Evolutionary conservation across 805 yeast species (phyloP).

Genomic region (Pichia occidentalis): DNA sequence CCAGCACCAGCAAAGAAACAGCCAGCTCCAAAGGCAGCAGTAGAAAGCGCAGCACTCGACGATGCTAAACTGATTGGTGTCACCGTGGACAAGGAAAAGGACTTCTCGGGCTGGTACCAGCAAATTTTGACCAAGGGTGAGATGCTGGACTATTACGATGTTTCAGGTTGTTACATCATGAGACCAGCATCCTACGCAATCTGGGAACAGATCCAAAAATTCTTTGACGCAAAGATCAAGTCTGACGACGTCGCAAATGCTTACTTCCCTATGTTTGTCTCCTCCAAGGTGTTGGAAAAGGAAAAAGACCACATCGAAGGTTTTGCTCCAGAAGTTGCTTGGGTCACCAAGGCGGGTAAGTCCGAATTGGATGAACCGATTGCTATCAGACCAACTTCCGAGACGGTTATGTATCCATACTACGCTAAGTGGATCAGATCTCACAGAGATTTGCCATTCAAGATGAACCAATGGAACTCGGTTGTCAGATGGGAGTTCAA

Average conservation of each 20-base stretch:
- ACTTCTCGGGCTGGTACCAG: slow-evolving; percentile 96
- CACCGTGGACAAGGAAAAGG: slow-evolving; percentile 86
- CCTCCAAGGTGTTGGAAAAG: slow-evolving; percentile 84
- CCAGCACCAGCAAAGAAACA: slow-evolving; percentile 21
- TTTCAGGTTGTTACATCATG: slow-evolving; percentile 96
- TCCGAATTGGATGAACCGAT: slow-evolving; percentile 96
- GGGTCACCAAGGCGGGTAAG: slow-evolving; percentile 96
- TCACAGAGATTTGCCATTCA: slow-evolving; percentile 94
- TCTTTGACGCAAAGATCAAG: slow-evolving; percentile 78
- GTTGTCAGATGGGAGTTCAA: slow-evolving; percentile 99
- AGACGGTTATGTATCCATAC: slow-evolving; percentile 99
- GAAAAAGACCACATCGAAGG: slow-evolving; percentile 99
- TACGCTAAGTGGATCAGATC: slow-evolving; percentile 98
- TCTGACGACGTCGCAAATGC: slow-evolving; percentile 88
- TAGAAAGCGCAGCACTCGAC: slow-evolving; percentile 41
- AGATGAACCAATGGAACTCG: slow-evolving; percentile 98
- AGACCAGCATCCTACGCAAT: slow-evolving; percentile 91
- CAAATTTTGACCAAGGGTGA: slow-evolving; percentile 96
- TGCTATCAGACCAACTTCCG: slow-evolving; percentile 98
- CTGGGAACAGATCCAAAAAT: slow-evolving; percentile 91
- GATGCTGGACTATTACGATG: slow-evolving; percentile 97
- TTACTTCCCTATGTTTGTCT: slow-evolving; percentile 98
- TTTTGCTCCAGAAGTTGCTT: slow-evolving; percentile 99
- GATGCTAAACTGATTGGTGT: slow-evolving; percentile 93
- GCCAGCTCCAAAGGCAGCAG: slow-evolving; percentile 28